These are phyloP conservation scores for Yamadazyma paraphyllophila DNA, from an alignment of 805 yeast genomes.

Conservation along the genomic window DNA sequence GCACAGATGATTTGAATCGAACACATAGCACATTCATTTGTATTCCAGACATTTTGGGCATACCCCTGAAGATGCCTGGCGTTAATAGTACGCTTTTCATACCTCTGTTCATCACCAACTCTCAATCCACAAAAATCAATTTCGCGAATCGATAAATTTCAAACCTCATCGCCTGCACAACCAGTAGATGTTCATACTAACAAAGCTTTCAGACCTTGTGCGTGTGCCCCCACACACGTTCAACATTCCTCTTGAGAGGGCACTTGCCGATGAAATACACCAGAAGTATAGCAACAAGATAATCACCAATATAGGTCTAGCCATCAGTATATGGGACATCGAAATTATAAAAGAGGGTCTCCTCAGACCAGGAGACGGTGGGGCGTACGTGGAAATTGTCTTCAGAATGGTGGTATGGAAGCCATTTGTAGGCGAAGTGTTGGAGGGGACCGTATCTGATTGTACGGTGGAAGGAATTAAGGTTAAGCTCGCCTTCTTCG, in stretches of 20 bases:
- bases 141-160: not conserved
- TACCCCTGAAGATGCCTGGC: not conserved
- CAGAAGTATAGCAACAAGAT: slow-evolving; percentile 84
- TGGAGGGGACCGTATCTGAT: slow-evolving; percentile 90
- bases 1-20: slow-evolving; percentile 5
- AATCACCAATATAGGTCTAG: slow-evolving; percentile 79
- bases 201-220: slow-evolving; percentile 78
- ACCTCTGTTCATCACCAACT: no score
- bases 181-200: slow-evolving; percentile 73
- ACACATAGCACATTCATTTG: not conserved
- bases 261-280: slow-evolving; percentile 78
- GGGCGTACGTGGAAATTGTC: slow-evolving; percentile 69
- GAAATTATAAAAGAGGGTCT: slow-evolving; percentile 82
- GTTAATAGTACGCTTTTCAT: no score
- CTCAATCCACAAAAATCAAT: not conserved
- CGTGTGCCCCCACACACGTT: slow-evolving; percentile 87
- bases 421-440: slow-evolving; percentile 91
- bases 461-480: slow-evolving; percentile 87
- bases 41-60: not conserved
- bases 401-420: slow-evolving; percentile 82
- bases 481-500: slow-evolving; percentile 81
- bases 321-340: slow-evolving; percentile 81
- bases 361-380: slow-evolving; percentile 93
- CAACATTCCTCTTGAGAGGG: slow-evolving; percentile 64
- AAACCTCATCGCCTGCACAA: slow-evolving; percentile 7